Evolutionary conservation across 1,284 basidiomycete genomes (phyloP), one percentile per base, ranked within the genome.

Genomic region (Rhodotorula mucilaginosa): DNA sequence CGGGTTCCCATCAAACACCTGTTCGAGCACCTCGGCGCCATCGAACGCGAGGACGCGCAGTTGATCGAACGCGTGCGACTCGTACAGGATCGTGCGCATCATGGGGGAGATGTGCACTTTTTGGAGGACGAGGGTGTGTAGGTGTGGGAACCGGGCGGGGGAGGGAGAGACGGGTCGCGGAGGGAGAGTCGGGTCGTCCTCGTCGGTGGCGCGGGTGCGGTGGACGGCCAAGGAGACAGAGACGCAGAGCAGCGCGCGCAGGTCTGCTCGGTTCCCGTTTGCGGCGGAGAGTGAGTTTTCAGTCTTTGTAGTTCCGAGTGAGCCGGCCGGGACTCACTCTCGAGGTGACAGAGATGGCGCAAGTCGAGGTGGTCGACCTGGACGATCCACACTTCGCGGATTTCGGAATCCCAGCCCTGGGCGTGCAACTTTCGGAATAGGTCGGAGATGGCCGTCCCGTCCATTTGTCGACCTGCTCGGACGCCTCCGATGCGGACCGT

Each of bases 41-140:
- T 64, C 63, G 46, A 64, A 57, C 19, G 56, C 54, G 21, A 64
- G 63, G 16, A 44, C 46, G 19, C 29, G 23, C 26, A 64, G 44
- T 5, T 46, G 8, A 15, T 46, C 26, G 18, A 64, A 64, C 15
- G 46, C 19, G 54, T 64, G 63, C 26, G 56, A 46, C 44, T 64
- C 63, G 44, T 57, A 64, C 39, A 56, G 46, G 54, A 64, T 64
- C 16, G 63, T 57, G 19, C 63, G 63, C 12, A 64, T 46, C n/a
- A 46, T 34, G 3, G 54, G 63, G 21, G 44, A 21, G 18, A 64
- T 23, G 26, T 64, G 52, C 44, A 64, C 39, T 10, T 31, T 15
- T 8, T 64, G 34, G 52, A 64, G 63, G 26, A 57, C 46, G 46
- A 64, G 54, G 16, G 63, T 57, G 26, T 48, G 39, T 2, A 64